A percentile compares a stretch with the other conserved stretches of the same genome.
These are phyloP conservation scores for Oryza glumipatula DNA, from an alignment of 176 grass and related monocot genomes.

Conservation along the genomic window DNA sequence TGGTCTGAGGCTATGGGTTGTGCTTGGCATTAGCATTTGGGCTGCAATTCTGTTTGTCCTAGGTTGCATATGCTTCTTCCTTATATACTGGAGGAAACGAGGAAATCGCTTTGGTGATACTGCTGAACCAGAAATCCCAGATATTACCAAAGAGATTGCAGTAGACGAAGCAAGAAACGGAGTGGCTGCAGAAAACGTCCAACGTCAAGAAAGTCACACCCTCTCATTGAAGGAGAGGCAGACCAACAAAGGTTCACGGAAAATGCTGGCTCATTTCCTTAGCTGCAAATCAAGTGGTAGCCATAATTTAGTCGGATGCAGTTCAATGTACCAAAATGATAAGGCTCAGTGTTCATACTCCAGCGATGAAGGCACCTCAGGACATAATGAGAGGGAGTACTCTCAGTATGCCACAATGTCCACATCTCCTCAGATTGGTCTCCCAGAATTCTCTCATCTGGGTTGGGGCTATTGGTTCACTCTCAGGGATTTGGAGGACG, in stretches of 20 bases:
- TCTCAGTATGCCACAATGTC: conserved; percentile 55
- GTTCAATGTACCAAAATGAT: conserved; percentile 58
- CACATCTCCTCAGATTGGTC: conserved; percentile 53
- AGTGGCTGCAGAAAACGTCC: conserved; percentile 44
- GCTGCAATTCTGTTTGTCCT: conserved; percentile 62
- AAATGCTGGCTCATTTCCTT: conserved; percentile 53
- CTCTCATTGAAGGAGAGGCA: conserved; percentile 42
- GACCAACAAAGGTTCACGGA: conserved; percentile 43
- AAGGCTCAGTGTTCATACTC: conserved; percentile 48
- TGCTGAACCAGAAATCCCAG: conserved; percentile 59
- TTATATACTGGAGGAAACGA: conserved; percentile 54
- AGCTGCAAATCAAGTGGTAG: conserved; percentile 59
- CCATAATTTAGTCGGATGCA: conserved; percentile 63
- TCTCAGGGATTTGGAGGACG: conserved; percentile 69
- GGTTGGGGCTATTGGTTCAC: conserved; percentile 87
- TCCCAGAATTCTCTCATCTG: conserved; percentile 75
- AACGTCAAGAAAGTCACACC: conserved; percentile 40
- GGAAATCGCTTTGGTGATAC: conserved; percentile 43
- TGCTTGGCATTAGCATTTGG: conserved; percentile 67
- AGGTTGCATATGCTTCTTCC: conserved; percentile 58
- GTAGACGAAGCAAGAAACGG: conserved; percentile 52
- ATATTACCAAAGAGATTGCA: conserved; percentile 72
- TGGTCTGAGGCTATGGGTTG: conserved; percentile 69
- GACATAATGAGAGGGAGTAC: conserved; percentile 41
- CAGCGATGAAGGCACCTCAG: conserved; percentile 61